Percentiles rank a stretch among this genome's conserved stretches.
Evolutionary conservation across 257 asterid species (phyloP).

Genomic region (Penstemon davidsonii): DNA sequence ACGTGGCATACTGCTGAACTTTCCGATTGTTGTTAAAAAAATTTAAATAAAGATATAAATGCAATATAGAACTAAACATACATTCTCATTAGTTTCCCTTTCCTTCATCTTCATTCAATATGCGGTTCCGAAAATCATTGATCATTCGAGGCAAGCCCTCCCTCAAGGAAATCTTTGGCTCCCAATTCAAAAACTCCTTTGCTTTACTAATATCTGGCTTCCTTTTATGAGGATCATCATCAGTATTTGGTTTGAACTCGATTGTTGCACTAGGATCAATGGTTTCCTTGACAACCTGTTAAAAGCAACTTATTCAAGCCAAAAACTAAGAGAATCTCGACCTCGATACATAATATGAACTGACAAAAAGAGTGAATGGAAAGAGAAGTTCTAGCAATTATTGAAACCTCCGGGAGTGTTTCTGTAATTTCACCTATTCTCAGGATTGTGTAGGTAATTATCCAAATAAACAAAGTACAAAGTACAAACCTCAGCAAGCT

Average conservation of each 20-base stretch:
- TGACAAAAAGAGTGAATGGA: not conserved
- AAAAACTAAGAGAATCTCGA: not conserved
- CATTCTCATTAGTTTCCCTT: slow-evolving; percentile 18
- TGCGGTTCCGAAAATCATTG: slow-evolving; percentile 79
- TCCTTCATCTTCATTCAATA: slow-evolving; percentile 94
- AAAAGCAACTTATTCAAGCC: not conserved
- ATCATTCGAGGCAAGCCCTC: slow-evolving; percentile 51
- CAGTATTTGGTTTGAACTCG: slow-evolving; percentile 83
- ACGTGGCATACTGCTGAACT: not conserved
- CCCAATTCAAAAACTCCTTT: slow-evolving; percentile 89
- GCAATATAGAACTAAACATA: slow-evolving; percentile 28
- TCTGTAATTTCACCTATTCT: too few relatives aligned
- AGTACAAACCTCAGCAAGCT: slow-evolving; percentile 66
- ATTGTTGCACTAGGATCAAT: slow-evolving; percentile 82
- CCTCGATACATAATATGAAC: too few relatives aligned
- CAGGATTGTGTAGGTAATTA: not conserved
- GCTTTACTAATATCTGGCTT: slow-evolving; percentile 92
- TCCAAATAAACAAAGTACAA: not conserved
- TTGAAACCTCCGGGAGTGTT: too few relatives aligned
- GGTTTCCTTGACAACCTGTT: slow-evolving; percentile 86
- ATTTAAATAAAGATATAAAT: slow-evolving; percentile 22
- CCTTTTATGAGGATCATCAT: slow-evolving; percentile 94
- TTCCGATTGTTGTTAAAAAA: slow-evolving; percentile 14
- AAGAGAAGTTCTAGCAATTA: not conserved
- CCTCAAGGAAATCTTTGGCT: slow-evolving; percentile 69